Percentiles rank a stretch among this genome's conserved stretches.
phyloP scores from a whole-genome alignment of 192 early-diverging fungal genomes.

The Piromyces finnis region DNA sequence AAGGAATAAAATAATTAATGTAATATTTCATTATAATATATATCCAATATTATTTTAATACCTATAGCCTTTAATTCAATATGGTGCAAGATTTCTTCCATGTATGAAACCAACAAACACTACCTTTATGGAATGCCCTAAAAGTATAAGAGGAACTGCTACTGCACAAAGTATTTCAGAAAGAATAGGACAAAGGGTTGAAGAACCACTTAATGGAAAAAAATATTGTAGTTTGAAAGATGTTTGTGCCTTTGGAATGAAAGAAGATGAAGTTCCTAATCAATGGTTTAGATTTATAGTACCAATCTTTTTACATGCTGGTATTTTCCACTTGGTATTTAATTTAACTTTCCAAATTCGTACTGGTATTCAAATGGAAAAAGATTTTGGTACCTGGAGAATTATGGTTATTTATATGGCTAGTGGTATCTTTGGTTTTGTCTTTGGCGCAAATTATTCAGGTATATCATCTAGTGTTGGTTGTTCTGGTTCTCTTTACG shows the following conservation, averaged over 20 bases:
- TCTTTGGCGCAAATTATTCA: conserved; percentile 55
- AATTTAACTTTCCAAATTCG: conserved; percentile 56
- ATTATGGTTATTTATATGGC: conserved; percentile 52
- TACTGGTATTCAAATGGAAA: conserved; percentile 53
- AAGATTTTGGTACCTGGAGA: conserved; percentile 54
- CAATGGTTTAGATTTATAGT: conserved; percentile 66
- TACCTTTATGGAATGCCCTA: not conserved
- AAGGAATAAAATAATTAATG: no score
- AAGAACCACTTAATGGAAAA: no score
- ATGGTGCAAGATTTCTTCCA: conserved; percentile 60
- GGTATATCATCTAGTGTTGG: conserved; percentile 29
- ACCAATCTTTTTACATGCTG: conserved; percentile 72
- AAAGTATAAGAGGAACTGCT: no score
- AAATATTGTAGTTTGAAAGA: no score
- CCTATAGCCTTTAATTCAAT: conserved; percentile 33
- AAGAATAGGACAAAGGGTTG: no score
- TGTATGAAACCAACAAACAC: conserved; percentile 38
- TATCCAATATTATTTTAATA: no score
- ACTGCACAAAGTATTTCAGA: no score
- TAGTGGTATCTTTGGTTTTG: conserved; percentile 60
- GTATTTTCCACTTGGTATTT: conserved; percentile 55
- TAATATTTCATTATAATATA: no score
- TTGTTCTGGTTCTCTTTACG: conserved; percentile 29
- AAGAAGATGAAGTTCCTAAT: conserved; percentile 20
- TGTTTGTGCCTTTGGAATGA: not conserved